Evolutionary conservation across 1,284 basidiomycete species (phyloP), one percentile per base, ranked within the genome.

Genomic region (Mycena sp.): DNA sequence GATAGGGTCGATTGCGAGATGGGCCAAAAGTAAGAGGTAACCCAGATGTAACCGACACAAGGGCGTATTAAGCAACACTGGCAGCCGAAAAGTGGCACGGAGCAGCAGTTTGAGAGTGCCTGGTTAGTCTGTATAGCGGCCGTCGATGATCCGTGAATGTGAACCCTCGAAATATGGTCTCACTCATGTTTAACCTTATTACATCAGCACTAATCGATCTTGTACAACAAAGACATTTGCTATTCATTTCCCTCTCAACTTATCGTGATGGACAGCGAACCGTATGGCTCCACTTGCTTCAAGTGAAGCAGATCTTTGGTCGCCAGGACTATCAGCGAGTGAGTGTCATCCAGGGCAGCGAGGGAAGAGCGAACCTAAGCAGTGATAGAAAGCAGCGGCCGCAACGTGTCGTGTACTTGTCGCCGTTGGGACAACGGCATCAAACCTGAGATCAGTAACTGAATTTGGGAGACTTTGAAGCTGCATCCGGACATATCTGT

Each of bases 401-500:
- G 91, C 92, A 32, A 94, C 89, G 70, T 89, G 90, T 17, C 85
- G 80, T 3, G 89, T 91, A 68, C 89, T 91, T 2, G 88, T 86
- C 46, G 77, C 72, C 61, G 77, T 82, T 6, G 90, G 91, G 19
- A 87, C 88, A 32, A 93, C 80, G 38, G 81, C 83, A 62, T 89
- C 85, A 71, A 93, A 92, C 11, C 76, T 79, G 26, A 94, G 77
- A 53, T 78, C 74, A 19, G 76, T 76, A n/a, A 77, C 75, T 9
- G 78, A 72, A 48, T 74, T 77, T 11, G 87, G 81, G 50, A 88
- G 82, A 0, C 86, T 83, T 65, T 83, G 85, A 50, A 83, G 76
- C 70, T 92, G 91, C 88, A 93, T 92, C 73, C 86, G 90, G 38
- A 85, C 85, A 72, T 93, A 93, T 78, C 92, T 93, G 65, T 25